A percentile compares a stretch with the other conserved stretches of the same genome.
phyloP scores from a whole-genome alignment of 2,329 filamentous ascomycete genomes.

The Hymenoscyphus salicellus region DNA sequence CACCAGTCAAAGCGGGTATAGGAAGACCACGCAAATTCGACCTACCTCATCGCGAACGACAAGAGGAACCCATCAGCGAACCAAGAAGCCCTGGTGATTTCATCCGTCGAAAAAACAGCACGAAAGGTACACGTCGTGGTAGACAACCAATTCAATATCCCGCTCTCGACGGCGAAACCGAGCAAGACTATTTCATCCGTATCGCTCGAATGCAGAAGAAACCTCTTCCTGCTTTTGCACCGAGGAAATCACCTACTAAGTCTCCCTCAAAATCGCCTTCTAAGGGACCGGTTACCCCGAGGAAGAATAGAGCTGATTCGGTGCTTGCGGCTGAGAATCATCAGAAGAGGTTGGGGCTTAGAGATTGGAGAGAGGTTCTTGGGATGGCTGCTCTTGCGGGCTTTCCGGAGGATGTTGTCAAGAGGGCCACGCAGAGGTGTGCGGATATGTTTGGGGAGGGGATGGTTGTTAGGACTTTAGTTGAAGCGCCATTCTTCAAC shows the following conservation, averaged over 20 bases:
- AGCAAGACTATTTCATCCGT: conserved; percentile 46
- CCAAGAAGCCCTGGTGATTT: conserved; percentile 11
- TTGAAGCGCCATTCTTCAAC: conserved; percentile 20
- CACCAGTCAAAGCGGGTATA: conserved; percentile 14
- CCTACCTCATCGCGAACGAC: conserved; percentile 16
- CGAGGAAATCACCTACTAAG: neutral
- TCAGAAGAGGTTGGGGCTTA: conserved; percentile 24
- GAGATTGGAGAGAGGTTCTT: conserved; percentile 84
- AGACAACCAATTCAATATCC: conserved; percentile 30
- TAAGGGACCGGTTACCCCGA: conserved; percentile 10
- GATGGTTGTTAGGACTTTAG: conserved; percentile 51
- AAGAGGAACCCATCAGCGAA: neutral
- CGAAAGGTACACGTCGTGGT: conserved; percentile 19
- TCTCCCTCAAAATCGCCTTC: conserved; percentile 7
- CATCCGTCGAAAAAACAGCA: conserved; percentile 21
- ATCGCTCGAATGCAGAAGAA: conserved; percentile 44
- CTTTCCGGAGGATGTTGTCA: conserved; percentile 62
- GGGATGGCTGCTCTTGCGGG: conserved; percentile 73
- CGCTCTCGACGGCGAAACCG: conserved; percentile 31
- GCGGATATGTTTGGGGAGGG: conserved; percentile 69
- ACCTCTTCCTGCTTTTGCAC: conserved; percentile 40
- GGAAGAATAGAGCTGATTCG: conserved; percentile 12
- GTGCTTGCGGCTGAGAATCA: conserved; percentile 10
- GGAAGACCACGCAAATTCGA: conserved; percentile 30
- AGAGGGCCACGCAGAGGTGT: conserved; percentile 70